Conservation (phyloP, 2,329 filamentous ascomycete genomes). For the Aspergillus pseudoterreus region DNA sequence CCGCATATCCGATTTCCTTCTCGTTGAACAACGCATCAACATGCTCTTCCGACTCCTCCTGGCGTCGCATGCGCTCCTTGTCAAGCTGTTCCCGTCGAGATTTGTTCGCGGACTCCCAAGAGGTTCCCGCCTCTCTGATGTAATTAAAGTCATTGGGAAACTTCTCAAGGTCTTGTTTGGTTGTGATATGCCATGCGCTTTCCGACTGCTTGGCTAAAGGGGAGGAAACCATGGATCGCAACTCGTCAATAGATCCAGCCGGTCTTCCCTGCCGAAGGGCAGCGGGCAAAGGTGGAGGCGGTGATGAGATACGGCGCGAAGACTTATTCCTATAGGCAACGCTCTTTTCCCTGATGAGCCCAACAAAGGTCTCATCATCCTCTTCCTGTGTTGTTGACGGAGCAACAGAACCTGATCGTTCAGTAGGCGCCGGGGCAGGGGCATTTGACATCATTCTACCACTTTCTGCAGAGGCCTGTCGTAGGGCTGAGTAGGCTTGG, state of each 20-base stretch:
- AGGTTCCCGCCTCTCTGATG: slow-evolving; percentile 37
- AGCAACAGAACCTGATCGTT: slow-evolving; percentile 15
- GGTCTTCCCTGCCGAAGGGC: slow-evolving; percentile 28
- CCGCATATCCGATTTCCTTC: slow-evolving; percentile 56
- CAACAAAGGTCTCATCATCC: slow-evolving; percentile 45
- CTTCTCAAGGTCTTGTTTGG: slow-evolving; percentile 30
- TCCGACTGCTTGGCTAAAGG: slow-evolving; percentile 31
- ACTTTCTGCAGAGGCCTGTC: slow-evolving; percentile 43
- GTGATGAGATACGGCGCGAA: slow-evolving; percentile 20
- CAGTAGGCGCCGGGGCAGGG: slow-evolving; percentile 15
- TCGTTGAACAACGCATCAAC: slow-evolving; percentile 55
- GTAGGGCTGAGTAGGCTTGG: slow-evolving; percentile 46
- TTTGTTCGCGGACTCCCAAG: slow-evolving; percentile 47
- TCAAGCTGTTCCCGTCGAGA: slow-evolving; percentile 45
- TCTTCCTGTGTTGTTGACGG: slow-evolving; percentile 24
- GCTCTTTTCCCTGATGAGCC: slow-evolving; percentile 45
- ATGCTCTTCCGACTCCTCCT: slow-evolving; percentile 50
- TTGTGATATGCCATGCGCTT: slow-evolving; percentile 30
- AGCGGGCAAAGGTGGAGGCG: slow-evolving; percentile 28
- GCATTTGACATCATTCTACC: slow-evolving; percentile 41
- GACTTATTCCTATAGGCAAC: slow-evolving; percentile 33
- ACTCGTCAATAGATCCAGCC: slow-evolving; percentile 26
- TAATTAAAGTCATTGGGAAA: slow-evolving; percentile 43
- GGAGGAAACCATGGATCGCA: slow-evolving; percentile 33
- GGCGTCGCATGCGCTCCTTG: slow-evolving; percentile 46